phyloP scores from a whole-genome alignment of 2,329 filamentous ascomycete genomes.

The Hymenoscyphus linearis region DNA sequence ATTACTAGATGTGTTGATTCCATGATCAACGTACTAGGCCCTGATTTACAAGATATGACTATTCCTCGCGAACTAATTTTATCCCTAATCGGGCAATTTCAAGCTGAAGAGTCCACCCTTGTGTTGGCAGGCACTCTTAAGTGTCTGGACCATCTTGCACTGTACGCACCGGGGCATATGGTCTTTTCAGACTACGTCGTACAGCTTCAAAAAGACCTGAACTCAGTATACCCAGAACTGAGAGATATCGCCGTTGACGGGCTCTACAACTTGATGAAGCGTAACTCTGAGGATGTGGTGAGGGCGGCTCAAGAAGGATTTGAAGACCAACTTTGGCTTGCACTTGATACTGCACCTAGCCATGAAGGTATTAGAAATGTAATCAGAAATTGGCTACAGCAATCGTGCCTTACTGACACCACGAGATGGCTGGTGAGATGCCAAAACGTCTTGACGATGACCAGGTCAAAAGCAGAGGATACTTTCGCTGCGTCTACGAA shows the following conservation, averaged over 20 bases:
- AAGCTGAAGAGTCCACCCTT: conserved; percentile 64
- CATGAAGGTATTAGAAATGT: conserved; percentile 82
- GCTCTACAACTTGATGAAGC: conserved; percentile 91
- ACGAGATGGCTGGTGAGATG: conserved; percentile 82
- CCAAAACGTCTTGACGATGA: conserved; percentile 85
- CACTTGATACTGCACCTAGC: conserved; percentile 70
- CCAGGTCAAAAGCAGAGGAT: conserved; percentile 59
- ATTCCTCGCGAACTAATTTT: conserved; percentile 92
- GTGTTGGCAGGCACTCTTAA: conserved; percentile 72
- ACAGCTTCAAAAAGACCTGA: conserved; percentile 71
- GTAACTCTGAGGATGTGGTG: conserved; percentile 79
- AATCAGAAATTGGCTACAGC: conserved; percentile 86
- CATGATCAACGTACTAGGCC: conserved; percentile 92
- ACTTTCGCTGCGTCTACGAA: conserved; percentile 41
- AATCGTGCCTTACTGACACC: conserved; percentile 77
- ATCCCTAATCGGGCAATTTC: conserved; percentile 77
- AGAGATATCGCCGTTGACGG: conserved; percentile 80
- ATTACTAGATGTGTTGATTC: conserved; percentile 88
- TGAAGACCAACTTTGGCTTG: conserved; percentile 88
- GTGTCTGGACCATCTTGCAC: conserved; percentile 83
- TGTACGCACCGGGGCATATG: conserved; percentile 87
- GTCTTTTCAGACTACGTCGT: conserved; percentile 80
- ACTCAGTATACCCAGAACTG: conserved; percentile 62
- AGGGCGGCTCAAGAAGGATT: conserved; percentile 69
- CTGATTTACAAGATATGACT: conserved; percentile 85